phyloP scores from a whole-genome alignment of 805 yeast species.

The Yarrowia osloensis region DNA sequence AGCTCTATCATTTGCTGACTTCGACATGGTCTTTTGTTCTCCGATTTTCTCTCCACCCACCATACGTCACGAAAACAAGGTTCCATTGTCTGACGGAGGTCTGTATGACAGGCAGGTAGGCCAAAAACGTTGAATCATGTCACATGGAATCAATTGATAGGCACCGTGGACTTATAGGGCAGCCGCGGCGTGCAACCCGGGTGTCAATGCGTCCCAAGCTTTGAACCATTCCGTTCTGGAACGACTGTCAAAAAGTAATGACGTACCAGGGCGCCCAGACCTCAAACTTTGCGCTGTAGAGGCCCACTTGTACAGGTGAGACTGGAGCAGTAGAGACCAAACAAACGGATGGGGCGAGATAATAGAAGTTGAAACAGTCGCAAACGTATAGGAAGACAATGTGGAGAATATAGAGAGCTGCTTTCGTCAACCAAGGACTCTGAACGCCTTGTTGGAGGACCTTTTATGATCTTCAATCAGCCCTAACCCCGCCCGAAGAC shows the following conservation, averaged over 20 bases:
- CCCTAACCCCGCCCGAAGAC: background rate
- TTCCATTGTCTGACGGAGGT: background rate
- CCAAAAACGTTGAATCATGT: background rate
- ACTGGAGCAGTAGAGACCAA: background rate
- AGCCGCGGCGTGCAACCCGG: background rate
- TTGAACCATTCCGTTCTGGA: background rate
- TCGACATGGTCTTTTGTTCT: background rate
- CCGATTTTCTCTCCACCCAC: background rate
- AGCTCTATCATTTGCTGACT: background rate
- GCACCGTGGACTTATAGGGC: background rate
- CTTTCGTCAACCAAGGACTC: no score
- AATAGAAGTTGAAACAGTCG: background rate
- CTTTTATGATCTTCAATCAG: background rate
- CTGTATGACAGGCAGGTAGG: background rate
- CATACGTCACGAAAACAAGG: background rate
- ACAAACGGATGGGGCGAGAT: background rate
- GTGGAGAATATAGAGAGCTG: no score
- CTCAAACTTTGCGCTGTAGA: constrained; percentile 19
- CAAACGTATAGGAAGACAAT: no score
- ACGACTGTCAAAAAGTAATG: background rate
- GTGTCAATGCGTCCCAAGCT: background rate
- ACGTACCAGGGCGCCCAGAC: background rate
- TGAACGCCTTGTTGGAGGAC: no score
- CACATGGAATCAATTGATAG: background rate
- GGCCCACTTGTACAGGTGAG: background rate